Percentiles rank a stretch among this genome's conserved stretches.
These are phyloP conservation scores for Fragaria nilgerrensis DNA, from an alignment of 306 rosid species.

Conservation along the genomic window DNA sequence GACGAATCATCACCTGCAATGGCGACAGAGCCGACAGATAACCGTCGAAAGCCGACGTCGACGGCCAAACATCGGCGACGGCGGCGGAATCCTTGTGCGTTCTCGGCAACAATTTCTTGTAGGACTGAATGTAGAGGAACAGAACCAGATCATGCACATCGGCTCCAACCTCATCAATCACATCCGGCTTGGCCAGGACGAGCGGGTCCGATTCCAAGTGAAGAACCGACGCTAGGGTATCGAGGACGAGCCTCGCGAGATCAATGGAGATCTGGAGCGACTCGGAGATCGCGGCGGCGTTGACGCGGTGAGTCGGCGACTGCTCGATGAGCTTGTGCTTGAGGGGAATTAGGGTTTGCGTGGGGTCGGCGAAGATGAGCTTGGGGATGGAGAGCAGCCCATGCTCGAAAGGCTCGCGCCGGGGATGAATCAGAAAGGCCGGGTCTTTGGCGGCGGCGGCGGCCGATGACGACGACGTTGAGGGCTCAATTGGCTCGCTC, in stretches of 20 bases:
- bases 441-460: slow-evolving; percentile 44
- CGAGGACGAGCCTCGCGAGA: slow-evolving; percentile 77
- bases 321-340: slow-evolving; percentile 59
- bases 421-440: slow-evolving; percentile 56
- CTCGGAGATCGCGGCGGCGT: slow-evolving; percentile 59
- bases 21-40: slow-evolving; percentile 97
- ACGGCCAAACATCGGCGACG: slow-evolving; percentile 97
- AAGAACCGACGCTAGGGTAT: slow-evolving; percentile 69
- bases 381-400: slow-evolving; percentile 83
- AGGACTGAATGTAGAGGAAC: slow-evolving; percentile 90
- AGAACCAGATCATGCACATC: slow-evolving; percentile 82
- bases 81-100: slow-evolving; percentile 97
- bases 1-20: slow-evolving; percentile 65
- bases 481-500: slow-evolving; percentile 63
- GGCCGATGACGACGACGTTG: slow-evolving; percentile 42
- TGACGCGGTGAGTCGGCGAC: slow-evolving; percentile 47
- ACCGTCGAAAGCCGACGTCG: slow-evolving; percentile 98
- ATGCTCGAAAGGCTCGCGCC: slow-evolving; percentile 91
- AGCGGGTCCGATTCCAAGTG: slow-evolving; percentile 73
- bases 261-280: slow-evolving; percentile 79
- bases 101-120: slow-evolving; percentile 82
- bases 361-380: slow-evolving; percentile 80
- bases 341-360: slow-evolving; percentile 77
- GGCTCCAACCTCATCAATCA: slow-evolving; percentile 53
- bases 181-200: slow-evolving; percentile 39